A percentile compares a stretch with the other conserved stretches of the same genome.
Conservation (phyloP, 148 eudicot genomes). For the Rhododendron vialii region DNA sequence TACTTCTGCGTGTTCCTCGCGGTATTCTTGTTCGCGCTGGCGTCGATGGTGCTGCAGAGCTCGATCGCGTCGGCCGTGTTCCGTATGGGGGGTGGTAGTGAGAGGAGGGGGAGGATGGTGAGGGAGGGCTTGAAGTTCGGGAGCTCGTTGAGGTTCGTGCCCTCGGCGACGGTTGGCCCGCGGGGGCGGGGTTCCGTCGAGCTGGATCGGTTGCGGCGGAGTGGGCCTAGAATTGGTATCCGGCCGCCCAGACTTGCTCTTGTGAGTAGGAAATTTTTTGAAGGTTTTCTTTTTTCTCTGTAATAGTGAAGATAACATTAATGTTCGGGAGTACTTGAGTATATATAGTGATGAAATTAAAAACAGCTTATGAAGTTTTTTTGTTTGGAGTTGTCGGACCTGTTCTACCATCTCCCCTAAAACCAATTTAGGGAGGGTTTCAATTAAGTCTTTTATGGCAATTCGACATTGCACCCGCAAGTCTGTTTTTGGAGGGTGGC, state of each 20-base stretch:
- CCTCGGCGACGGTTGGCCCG: conserved; percentile 1
- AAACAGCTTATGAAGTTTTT: not conserved
- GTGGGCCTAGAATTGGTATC: conserved; percentile 43
- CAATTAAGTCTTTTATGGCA: not conserved
- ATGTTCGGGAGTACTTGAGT: not conserved
- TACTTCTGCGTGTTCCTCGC: conserved; percentile 53
- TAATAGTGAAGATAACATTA: not conserved
- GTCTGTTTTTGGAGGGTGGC: too few relatives aligned
- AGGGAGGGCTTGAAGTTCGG: conserved; percentile 48
- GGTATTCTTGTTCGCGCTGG: conserved; percentile 59
- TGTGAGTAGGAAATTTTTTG: conserved; percentile 38
- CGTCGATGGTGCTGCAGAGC: conserved; percentile 74
- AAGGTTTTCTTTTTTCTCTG: too few relatives aligned
- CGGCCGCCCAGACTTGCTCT: conserved; percentile 68
- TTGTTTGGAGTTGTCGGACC: not conserved
- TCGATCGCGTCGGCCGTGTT: conserved; percentile 56
- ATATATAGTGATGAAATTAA: not conserved
- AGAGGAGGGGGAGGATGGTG: conserved; percentile 29
- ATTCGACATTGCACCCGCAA: not conserved
- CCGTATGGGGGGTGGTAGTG: conserved; percentile 25
- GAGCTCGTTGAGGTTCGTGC: conserved; percentile 56
- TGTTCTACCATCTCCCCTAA: too few relatives aligned
- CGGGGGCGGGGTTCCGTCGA: conserved; percentile 12
- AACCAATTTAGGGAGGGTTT: not conserved
- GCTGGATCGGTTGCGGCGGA: conserved; percentile 45